These are phyloP conservation scores for Backusella luteola DNA, from an alignment of 192 early-diverging fungal genomes.

Conservation along the genomic window DNA sequence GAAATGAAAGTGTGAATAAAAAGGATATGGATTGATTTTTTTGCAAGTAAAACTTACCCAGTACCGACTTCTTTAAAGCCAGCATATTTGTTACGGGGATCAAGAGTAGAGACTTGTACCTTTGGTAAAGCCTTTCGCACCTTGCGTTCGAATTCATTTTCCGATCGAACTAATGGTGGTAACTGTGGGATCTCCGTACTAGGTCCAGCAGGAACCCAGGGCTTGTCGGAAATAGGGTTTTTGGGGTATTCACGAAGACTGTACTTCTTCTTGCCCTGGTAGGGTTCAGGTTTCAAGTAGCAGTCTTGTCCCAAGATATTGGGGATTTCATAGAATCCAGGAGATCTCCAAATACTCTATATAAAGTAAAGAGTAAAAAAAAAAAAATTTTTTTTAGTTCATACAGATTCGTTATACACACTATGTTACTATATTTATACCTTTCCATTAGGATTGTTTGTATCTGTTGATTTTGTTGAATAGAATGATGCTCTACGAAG, in stretches of 20 bases:
- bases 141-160: constrained; percentile 33
- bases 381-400: neutral
- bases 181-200: constrained; percentile 29
- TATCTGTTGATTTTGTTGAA: constrained; percentile 6
- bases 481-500: constrained; percentile 18
- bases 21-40: neutral
- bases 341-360: constrained; percentile 28
- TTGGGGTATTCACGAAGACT: neutral
- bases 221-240: constrained; percentile 27
- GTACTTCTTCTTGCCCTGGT: constrained; percentile 1
- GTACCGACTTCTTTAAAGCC: constrained; percentile 26
- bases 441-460: neutral
- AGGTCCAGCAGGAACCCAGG: constrained; percentile 30
- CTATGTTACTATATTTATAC: constrained; percentile 1
- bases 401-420: neutral
- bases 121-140: constrained; percentile 29
- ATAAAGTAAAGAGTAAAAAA: neutral
- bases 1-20: neutral
- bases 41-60: constrained; percentile 8
- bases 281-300: constrained; percentile 26
- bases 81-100: constrained; percentile 26
- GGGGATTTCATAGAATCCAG: constrained; percentile 31
- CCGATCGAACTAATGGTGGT: constrained; percentile 29
- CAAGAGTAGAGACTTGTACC: constrained; percentile 22
- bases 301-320: constrained; percentile 26